Conservation (phyloP, 129 eudicot species). For the Calendula officinalis region DNA sequence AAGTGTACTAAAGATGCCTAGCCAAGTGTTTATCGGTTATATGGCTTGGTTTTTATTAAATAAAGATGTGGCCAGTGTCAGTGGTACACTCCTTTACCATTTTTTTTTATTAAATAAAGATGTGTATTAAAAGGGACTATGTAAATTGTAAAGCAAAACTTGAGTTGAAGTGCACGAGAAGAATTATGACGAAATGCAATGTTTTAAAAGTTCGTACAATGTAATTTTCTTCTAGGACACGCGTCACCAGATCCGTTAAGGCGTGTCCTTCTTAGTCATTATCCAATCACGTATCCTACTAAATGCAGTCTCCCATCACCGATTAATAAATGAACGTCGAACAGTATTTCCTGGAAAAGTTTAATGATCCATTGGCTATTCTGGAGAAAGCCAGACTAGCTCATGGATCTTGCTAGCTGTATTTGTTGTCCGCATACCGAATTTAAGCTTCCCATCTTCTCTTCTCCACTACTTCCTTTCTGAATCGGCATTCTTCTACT, state of each 20-base stretch:
- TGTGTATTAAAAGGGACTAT: too few species aligned
- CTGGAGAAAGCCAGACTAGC: conserved; percentile 26
- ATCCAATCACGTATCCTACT: conserved; percentile 23
- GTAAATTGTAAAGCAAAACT: too few species aligned
- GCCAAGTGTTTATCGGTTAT: too few species aligned
- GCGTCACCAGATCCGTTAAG: conserved; percentile 15
- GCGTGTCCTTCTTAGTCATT: conserved; percentile 21
- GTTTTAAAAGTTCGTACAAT: conserved; percentile 1
- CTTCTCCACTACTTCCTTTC: conserved; percentile 28
- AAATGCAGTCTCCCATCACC: conserved; percentile 31
- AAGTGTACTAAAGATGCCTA: too few species aligned
- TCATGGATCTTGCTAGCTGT: conserved; percentile 42
- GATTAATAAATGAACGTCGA: conserved; percentile 25
- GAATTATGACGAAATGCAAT: background rate
- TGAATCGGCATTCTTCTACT: conserved; percentile 8
- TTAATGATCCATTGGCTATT: conserved; percentile 30
- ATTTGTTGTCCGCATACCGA: conserved; percentile 36
- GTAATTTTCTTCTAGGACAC: conserved; percentile 22
- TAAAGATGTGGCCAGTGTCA: too few species aligned
- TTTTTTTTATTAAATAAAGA: too few species aligned
- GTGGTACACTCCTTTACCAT: too few species aligned
- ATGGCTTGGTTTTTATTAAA: too few species aligned
- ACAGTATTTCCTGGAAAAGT: conserved; percentile 24
- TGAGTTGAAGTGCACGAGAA: background rate
- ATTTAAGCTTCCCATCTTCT: conserved; percentile 28